Evolutionary conservation across 164 flowering plant genomes (phyloP).

Genomic region (Saururus chinensis): DNA sequence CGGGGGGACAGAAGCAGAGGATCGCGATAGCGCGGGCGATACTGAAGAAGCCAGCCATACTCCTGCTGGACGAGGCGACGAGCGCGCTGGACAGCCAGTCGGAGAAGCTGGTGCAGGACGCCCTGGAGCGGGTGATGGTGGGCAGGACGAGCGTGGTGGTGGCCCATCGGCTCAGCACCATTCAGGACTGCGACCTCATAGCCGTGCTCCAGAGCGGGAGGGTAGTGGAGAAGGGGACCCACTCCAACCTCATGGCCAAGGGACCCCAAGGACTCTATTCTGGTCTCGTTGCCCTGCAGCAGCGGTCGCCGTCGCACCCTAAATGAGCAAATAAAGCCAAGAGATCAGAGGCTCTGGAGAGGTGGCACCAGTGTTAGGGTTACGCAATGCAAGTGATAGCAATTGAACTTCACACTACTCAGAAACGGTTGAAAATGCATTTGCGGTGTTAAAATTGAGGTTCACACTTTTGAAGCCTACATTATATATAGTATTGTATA

Average conservation of each 20-base stretch:
- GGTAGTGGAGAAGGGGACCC: neutral
- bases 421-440: no score
- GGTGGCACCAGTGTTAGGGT: no score
- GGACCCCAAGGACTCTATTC: neutral
- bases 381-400: no score
- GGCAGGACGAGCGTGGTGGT: neutral
- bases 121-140: constrained; percentile 17
- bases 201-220: neutral
- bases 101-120: constrained; percentile 35
- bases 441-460: no score
- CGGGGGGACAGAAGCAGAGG: constrained; percentile 41
- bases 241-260: neutral
- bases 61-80: constrained; percentile 33
- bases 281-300: neutral
- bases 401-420: no score
- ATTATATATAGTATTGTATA: no score
- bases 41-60: constrained; percentile 24
- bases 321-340: no score
- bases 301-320: no score
- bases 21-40: constrained; percentile 40
- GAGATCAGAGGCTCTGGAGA: no score
- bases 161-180: neutral
- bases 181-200: neutral
- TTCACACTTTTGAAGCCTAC: no score
- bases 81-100: constrained; percentile 36